Base-by-base conservation (phyloP, 2,329 filamentous ascomycete genomes). In the Aspergillus phoenicis region DNA sequence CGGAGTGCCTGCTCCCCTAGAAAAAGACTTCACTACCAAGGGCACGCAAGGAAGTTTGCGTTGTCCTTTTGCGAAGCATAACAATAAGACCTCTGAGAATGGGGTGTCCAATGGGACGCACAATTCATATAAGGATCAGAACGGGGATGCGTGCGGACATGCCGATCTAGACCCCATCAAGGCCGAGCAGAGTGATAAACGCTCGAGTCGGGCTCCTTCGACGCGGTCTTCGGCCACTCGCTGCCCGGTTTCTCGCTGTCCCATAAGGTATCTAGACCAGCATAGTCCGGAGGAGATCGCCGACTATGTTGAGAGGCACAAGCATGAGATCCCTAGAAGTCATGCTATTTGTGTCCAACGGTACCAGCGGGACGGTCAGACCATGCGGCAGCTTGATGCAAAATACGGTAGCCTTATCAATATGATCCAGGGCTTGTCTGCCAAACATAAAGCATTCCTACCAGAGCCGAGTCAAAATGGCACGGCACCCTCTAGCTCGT, bases 231-330 rank as follows among this genome's bases (percentile, higher is more conserved):
- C 84, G 8, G 80, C 82, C 17, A 81, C 86, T 59, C 92, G 92
- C 72, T 98, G 94, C 52, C 72, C 71, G 24, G 66, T 74, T 48
- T 69, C 86, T 61, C 92, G 95, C 72, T 98, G 94, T 76, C 94
- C 94, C 2, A 98, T 98, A 62, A 90, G 94, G 52, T 97, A 90
- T 78, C 82, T 97, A 72, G 90, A 97, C 76, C 89, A 96, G 75
- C 93, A 97, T 73, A 93, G 92, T 2, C 91, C 94, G 2, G 91
- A 97, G 79, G 93, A 97, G 73, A 89, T 98, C 63, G 94, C 94
- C 13, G 87, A 90, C 71, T 98, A 97, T 75, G 92, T 98, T 71
- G 91, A 97, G 75, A 93, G 89, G 56, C 93, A 97, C 80, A 97
- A 97, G 76, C 93, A 98, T 77, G 91, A 97, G 75, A 85, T 98